These are phyloP conservation scores for Sporothrix mexicana DNA, from an alignment of 2,329 filamentous ascomycete genomes.

Conservation along the genomic window DNA sequence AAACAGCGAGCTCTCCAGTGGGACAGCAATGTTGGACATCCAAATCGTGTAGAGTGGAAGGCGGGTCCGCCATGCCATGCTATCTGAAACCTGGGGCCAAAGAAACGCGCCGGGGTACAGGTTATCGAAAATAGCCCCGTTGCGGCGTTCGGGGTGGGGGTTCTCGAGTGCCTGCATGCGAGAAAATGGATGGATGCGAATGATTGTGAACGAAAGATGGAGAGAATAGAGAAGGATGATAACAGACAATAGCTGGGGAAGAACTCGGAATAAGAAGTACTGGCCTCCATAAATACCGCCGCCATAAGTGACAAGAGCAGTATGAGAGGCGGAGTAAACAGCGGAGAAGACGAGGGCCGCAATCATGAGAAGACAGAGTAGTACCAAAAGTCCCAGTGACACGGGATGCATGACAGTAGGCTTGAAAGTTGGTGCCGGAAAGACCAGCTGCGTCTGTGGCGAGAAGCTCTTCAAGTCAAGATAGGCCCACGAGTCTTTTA, in stretches of 20 bases:
- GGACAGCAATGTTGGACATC: slow-evolving; percentile 79
- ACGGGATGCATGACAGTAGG: slow-evolving; percentile 72
- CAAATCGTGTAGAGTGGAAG: slow-evolving; percentile 72
- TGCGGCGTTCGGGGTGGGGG: slow-evolving; percentile 62
- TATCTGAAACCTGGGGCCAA: slow-evolving; percentile 57
- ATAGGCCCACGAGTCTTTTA: slow-evolving; percentile 35
- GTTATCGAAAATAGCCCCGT: slow-evolving; percentile 69
- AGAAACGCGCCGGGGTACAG: slow-evolving; percentile 74
- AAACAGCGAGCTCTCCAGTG: slow-evolving; percentile 79
- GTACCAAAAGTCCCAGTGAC: slow-evolving; percentile 65
- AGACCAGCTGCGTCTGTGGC: slow-evolving; percentile 26
- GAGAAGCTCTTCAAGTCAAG: slow-evolving; percentile 32
- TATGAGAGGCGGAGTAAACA: slow-evolving; percentile 66
- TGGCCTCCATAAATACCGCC: slow-evolving; percentile 69
- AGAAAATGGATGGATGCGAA: slow-evolving; percentile 77
- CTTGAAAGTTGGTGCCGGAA: slow-evolving; percentile 64
- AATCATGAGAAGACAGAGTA: slow-evolving; percentile 72
- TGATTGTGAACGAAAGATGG: slow-evolving; percentile 73
- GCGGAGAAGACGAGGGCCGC: slow-evolving; percentile 74
- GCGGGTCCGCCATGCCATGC: slow-evolving; percentile 70
- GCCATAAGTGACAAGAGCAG: slow-evolving; percentile 71
- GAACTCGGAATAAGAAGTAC: slow-evolving; percentile 86
- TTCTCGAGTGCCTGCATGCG: slow-evolving; percentile 65
- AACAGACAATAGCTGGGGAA: slow-evolving; percentile 78
- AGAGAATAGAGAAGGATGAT: slow-evolving; percentile 78